Base-by-base conservation (phyloP, 371 early-diverging fungal species). In the Syncephalis plumigaleata region DNA sequence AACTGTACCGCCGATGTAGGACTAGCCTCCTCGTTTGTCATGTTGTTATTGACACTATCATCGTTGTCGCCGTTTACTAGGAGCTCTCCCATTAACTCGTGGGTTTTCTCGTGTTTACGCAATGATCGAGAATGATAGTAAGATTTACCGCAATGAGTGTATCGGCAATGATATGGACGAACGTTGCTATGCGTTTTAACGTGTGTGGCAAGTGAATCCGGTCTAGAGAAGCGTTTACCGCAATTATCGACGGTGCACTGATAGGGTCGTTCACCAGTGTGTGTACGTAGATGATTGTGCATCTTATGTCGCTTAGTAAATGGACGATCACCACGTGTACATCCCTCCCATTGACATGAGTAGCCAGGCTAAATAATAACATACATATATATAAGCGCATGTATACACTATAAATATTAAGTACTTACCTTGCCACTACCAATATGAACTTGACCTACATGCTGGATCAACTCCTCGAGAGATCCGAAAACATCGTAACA, bases 251-350 rank as follows among this genome's bases (percentile, higher is more conserved):
- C 58, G 37, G 52, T 64, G 47, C 77, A 76, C 25, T 53, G 50
- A 42, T 80, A 84, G 3, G 84, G 84, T 21, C 77, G 64, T 59
- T 83, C 82, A 7, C 87, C 86, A 18, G 86, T 84, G 58, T 91
- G 91, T 20, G 84, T 84, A 9, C 92, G 79, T 56, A 83, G 55
- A 55, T 91, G 92, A 53, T 88, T 86, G 45, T 75, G 79, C 73
- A 88, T 82, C 60, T 87, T 86, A 65, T 91, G 91, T 9, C 91
- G 66, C 56, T 91, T 88, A 22, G 81, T 71, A 58, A 91, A 91
- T 9, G 89, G 85, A 53, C 75, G 73, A 51, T 69, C 65, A 49
- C 63, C 62, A 39, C 91, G 75, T 23, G 69, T 66, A 57, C 91
- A 91, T 21, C 71, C 79, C 45, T 71, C 66, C 91, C 91, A 91